A percentile compares a stretch with the other conserved stretches of the same genome.
Conservation (phyloP, 345 rosid genomes). For the Camelina neglecta region DNA sequence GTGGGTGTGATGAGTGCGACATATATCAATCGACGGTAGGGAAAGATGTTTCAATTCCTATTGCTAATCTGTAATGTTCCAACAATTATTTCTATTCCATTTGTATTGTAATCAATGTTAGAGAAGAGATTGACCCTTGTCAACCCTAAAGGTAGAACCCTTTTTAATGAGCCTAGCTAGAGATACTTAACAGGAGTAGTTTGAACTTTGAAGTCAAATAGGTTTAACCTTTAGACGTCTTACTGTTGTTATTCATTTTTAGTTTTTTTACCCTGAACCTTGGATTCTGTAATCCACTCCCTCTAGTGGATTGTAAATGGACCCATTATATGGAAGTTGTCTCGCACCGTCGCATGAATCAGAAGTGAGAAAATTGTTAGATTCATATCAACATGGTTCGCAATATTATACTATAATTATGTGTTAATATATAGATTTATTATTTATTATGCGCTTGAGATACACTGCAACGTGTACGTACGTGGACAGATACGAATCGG, state of each 20-base stretch:
- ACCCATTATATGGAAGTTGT: conserved; percentile 38
- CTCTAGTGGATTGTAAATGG: conserved; percentile 40
- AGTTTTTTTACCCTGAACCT: conserved; percentile 16
- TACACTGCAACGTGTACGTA: background rate
- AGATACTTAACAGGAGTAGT: conserved; percentile 1
- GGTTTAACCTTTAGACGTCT: conserved; percentile 4
- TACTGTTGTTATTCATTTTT: background rate
- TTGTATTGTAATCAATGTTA: background rate
- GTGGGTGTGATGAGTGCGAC: conserved; percentile 72
- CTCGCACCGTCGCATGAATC: conserved; percentile 37
- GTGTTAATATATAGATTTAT: background rate
- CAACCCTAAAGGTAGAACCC: background rate
- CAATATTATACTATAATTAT: background rate
- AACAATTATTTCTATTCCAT: background rate
- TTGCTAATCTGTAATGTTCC: conserved; percentile 16
- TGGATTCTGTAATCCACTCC: conserved; percentile 48
- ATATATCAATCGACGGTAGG: conserved; percentile 56
- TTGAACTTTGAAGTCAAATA: background rate
- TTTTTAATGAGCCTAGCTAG: conserved; percentile 2
- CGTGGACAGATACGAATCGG: background rate
- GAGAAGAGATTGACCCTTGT: conserved; percentile 3
- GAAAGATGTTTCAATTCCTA: conserved; percentile 26
- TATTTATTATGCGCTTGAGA: background rate
- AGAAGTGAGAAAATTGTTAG: conserved; percentile 5
- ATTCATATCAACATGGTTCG: background rate